Evolutionary conservation across 306 rosid species (phyloP).

Genomic region (Delonix regia): DNA sequence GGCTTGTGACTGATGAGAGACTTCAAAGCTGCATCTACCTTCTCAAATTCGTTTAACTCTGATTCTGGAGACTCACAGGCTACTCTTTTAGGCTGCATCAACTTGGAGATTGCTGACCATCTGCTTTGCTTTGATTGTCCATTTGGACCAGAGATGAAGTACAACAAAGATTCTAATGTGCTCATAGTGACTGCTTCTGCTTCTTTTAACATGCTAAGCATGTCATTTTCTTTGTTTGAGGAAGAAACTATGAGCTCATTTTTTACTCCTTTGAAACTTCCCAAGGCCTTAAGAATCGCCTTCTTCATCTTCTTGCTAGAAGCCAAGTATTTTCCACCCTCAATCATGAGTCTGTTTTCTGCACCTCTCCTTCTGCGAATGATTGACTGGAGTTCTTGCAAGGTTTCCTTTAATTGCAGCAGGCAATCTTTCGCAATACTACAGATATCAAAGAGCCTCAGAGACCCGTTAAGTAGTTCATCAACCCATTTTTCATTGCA

Average conservation of each 20-base stretch:
- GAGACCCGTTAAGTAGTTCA: conserved; percentile 35
- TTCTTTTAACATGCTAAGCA: conserved; percentile 27
- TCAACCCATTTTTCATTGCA: conserved; percentile 10
- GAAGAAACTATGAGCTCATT: conserved; percentile 14
- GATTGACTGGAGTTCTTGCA: conserved; percentile 14
- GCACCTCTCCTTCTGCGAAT: conserved; percentile 23
- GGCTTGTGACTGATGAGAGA: conserved; percentile 30
- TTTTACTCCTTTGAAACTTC: conserved; percentile 25
- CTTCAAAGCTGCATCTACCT: conserved; percentile 34
- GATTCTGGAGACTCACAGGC: conserved; percentile 22
- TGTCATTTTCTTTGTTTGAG: not conserved
- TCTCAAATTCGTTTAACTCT: conserved; percentile 34
- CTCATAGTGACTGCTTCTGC: conserved; percentile 31
- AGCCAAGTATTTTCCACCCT: conserved; percentile 30
- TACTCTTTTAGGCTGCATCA: conserved; percentile 35
- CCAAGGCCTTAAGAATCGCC: conserved; percentile 18
- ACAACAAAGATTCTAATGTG: conserved; percentile 28
- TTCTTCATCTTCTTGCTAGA: conserved; percentile 29
- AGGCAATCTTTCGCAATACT: conserved; percentile 26
- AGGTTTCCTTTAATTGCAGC: conserved; percentile 31
- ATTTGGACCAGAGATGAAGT: conserved; percentile 24
- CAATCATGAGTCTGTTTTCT: not conserved
- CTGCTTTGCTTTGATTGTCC: conserved; percentile 25
- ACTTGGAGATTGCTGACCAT: conserved; percentile 35
- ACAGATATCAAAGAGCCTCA: conserved; percentile 33